These are phyloP conservation scores for Beta corolliflora DNA, from an alignment of 179 eudicot genomes.

Conservation along the genomic window DNA sequence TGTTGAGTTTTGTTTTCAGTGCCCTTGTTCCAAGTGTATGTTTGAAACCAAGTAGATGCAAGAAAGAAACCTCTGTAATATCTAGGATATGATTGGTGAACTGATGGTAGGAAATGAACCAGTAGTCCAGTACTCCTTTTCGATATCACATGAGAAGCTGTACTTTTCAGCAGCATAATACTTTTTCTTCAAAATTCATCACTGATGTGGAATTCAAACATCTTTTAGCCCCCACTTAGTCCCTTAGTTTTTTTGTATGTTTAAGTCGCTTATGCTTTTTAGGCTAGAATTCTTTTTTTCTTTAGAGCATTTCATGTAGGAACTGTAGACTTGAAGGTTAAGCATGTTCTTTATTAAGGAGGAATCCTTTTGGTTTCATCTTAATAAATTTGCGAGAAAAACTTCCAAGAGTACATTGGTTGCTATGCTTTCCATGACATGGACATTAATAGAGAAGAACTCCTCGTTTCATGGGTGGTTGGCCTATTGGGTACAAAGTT, in stretches of 20 bases:
- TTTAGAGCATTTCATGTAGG: neutral
- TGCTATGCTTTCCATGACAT: neutral
- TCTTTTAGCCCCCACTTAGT: neutral
- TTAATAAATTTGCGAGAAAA: neutral
- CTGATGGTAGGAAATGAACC: neutral
- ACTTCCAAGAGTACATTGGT: neutral
- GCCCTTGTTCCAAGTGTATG: neutral
- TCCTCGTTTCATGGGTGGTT: neutral
- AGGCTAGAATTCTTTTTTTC: neutral
- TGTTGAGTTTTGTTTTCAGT: neutral
- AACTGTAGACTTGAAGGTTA: neutral
- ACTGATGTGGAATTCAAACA: neutral
- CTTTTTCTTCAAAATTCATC: neutral
- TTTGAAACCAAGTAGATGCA: neutral
- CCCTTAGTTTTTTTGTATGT: neutral
- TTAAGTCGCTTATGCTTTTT: neutral
- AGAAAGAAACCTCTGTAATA: neutral
- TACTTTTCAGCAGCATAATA: neutral
- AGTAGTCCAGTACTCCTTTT: neutral
- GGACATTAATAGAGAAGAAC: neutral
- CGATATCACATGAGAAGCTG: neutral
- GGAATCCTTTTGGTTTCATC: neutral
- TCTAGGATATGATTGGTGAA: neutral
- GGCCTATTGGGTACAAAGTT: neutral
- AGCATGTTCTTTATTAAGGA: neutral